Base-by-base conservation (phyloP, 2,329 filamentous ascomycete species). In the Colletotrichum brevisporum region DNA sequence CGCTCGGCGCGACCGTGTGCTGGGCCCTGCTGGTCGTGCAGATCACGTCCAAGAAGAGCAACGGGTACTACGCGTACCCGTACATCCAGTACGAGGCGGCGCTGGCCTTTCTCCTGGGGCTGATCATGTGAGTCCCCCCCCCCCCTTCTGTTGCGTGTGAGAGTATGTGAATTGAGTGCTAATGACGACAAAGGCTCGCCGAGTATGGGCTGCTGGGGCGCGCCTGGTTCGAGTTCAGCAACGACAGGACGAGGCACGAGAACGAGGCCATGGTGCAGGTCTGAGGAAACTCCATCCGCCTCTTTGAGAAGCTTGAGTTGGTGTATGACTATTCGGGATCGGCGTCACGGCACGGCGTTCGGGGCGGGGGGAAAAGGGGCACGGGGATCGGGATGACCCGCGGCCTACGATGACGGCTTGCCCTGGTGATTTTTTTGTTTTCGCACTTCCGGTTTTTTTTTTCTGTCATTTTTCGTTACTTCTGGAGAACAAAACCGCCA, bases 11-110 rank as follows among this genome's bases (percentile, higher is more conserved):
- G 15, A 60, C 69, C 48, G 51, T 72, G 27, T 72, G 71, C 57
- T 72, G 69, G 64, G 50, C 56, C 47, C 62, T 72, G 53, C 61
- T 72, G 26, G 71, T 72, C 27, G 45, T 71, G 13, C 65, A 72
- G 53, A 72, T 72, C 36, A 60, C 51, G 45, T 63, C 61, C 6
- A 63, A 69, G 27, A 68, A 71, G 55, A 51, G 55, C 21, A 71
- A 65, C 53, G 71, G 48, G 2, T 69, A 60, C 27, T 67, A 71
- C 9, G 63, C 56, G 27, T 72, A 72, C 12, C 71, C 71, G 15
- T 72, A 72, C n/a, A 63, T 71, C 10, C 71, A 67, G 12, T 72
- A 72, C 51, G 71, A 72, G 53, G 67, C 69, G 4, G 70, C 70
- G 12, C 58, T 73, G 47, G 67, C 70, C 6, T 66, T 56, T 6